Base-by-base conservation (phyloP, 768 basidiomycete genomes). In the Vararia minispora region DNA sequence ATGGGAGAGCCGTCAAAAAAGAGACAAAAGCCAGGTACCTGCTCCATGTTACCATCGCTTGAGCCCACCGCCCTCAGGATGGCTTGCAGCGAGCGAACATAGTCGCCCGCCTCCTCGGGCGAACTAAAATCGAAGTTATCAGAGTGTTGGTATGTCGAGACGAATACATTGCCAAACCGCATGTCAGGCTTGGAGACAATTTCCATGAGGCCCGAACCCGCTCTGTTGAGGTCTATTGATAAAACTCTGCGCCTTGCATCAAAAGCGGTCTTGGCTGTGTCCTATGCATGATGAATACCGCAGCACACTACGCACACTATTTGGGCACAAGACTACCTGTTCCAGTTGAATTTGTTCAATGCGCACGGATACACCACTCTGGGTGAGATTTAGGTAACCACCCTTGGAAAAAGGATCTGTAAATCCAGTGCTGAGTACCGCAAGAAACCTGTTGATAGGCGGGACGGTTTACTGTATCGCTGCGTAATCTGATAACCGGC, bases 401-500 rank as follows among this genome's bases (percentile, higher is more conserved):
- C 71, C 68, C 3, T 58, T 69, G 0, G 91, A 89, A 33, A 95
- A 60, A 0, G 91, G 89, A 24, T 79, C 91, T 95, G 32, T 12
- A n/a, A n/a, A 9, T 14, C 12, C 4, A 12, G 21, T 28, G 35
- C 11, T 8, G n/a, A 22, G 10, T 27, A 41, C 42, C 27, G 13
- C 32, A 14, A 36, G 8, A 33, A 36, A 39, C 5, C 53, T 50
- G 29, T 6, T 10, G n/a, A 27, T 37, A 4, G 8, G 27, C 20
- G 14, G 33, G 6, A 5, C 7, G 16, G 4, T 20, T 47, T 43
- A 88, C 88, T 74, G 58, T 98, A 95, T 45, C 88, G 84, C 55
- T 98, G 92, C 0, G 92, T 99, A 45, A 99, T 94, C 60, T 99
- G 95, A 58, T 91, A 98, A 0, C 94, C 94, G 4, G 82, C 69